A percentile compares a stretch with the other conserved stretches of the same genome.
These are phyloP conservation scores for Verticillium zaregamsianum DNA, from an alignment of 2,329 filamentous ascomycete species.

Conservation along the genomic window DNA sequence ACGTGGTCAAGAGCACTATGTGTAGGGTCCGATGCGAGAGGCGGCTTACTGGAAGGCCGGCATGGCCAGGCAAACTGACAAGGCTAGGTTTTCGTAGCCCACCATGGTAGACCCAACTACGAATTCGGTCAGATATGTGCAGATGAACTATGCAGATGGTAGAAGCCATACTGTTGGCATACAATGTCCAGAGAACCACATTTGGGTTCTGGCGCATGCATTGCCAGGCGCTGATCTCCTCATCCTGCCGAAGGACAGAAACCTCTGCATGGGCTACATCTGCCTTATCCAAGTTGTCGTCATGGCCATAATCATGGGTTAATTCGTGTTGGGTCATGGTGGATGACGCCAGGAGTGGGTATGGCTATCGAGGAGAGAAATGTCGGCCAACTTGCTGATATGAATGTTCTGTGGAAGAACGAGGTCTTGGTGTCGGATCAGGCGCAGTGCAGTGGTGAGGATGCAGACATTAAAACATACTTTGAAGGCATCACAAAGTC, in stretches of 20 bases:
- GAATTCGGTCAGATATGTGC: not conserved
- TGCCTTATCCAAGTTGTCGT: slow-evolving; percentile 1
- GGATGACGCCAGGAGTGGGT: not conserved
- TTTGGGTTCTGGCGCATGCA: slow-evolving; percentile 9
- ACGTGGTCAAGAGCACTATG: not conserved
- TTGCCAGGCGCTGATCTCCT: slow-evolving; percentile 1
- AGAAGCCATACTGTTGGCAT: slow-evolving; percentile 8
- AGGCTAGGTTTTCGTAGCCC: slow-evolving; percentile 14
- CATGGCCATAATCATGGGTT: not conserved
- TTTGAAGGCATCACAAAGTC: too few species aligned
- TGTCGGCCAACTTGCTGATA: too few species aligned
- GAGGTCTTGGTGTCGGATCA: too few species aligned
- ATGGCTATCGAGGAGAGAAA: not conserved
- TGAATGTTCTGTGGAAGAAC: too few species aligned
- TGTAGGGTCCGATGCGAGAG: too few species aligned
- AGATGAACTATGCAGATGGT: not conserved
- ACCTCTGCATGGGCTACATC: not conserved
- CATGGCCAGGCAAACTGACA: slow-evolving; percentile 15
- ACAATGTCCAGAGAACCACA: slow-evolving; percentile 9
- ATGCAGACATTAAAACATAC: too few species aligned
- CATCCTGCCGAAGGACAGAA: not conserved
- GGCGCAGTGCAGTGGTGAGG: too few species aligned
- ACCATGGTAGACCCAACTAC: slow-evolving; percentile 12
- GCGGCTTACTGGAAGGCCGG: slow-evolving; percentile 15
- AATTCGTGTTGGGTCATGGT: not conserved